Evolutionary conservation across 345 rosid genomes (phyloP).

Genomic region (Eucalyptus pumila): DNA sequence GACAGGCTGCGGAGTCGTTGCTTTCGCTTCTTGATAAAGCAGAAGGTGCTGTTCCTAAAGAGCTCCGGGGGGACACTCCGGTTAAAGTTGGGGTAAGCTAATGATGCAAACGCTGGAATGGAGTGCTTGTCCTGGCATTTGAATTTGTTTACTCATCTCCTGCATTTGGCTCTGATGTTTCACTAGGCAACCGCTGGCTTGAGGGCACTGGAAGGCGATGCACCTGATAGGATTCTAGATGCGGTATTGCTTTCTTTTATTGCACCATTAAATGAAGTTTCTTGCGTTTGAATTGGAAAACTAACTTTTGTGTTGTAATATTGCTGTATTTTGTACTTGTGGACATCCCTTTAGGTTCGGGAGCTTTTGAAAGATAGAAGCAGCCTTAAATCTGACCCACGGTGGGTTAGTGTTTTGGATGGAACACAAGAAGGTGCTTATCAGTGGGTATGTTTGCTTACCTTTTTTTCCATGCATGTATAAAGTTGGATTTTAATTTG

Average conservation of each 20-base stretch:
- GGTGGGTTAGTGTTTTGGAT: constrained; percentile 70
- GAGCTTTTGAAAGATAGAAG: constrained; percentile 73
- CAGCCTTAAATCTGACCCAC: constrained; percentile 48
- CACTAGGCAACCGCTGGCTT: constrained; percentile 93
- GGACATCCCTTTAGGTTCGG: constrained; percentile 47
- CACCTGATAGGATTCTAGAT: constrained; percentile 78
- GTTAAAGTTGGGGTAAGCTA: constrained; percentile 90
- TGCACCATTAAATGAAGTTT: not conserved
- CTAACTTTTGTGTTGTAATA: not conserved
- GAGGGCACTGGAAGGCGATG: constrained; percentile 70
- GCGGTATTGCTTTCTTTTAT: constrained; percentile 27
- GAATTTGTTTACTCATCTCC: not conserved
- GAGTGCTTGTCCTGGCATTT: not conserved
- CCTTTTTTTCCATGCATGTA: not conserved
- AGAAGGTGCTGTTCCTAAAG: constrained; percentile 74
- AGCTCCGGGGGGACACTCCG: constrained; percentile 70
- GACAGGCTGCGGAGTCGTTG: constrained; percentile 60
- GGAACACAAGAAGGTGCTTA: constrained; percentile 97
- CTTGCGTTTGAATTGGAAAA: not conserved
- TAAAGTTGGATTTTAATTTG: not conserved
- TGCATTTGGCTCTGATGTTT: not conserved
- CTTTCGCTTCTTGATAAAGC: constrained; percentile 70
- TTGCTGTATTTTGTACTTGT: not conserved
- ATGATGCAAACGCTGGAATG: not conserved
- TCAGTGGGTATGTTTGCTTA: constrained; percentile 67